Percentiles rank a stretch among this genome's conserved stretches.
phyloP scores from a whole-genome alignment of 2,329 filamentous ascomycete species.

The Hymenoscyphus salicellus region DNA sequence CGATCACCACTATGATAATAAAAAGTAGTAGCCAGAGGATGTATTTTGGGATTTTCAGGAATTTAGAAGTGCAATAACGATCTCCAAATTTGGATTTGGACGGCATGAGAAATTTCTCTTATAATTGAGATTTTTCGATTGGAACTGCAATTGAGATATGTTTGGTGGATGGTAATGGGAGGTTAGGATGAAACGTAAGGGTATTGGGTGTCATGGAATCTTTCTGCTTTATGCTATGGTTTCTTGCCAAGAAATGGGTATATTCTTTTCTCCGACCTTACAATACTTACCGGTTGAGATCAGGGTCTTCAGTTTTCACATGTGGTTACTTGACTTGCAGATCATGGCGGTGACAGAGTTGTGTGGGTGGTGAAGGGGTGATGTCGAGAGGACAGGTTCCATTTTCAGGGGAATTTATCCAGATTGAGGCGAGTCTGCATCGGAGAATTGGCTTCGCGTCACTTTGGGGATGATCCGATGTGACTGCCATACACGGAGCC shows the following conservation, averaged over 20 bases:
- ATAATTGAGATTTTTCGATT: too few species aligned
- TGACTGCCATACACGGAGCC: too few species aligned
- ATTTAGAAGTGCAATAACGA: conserved; percentile 3
- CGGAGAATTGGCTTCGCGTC: too few species aligned
- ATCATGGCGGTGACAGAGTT: too few species aligned
- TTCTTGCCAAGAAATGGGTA: too few species aligned
- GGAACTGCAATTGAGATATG: too few species aligned
- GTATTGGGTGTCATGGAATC: too few species aligned
- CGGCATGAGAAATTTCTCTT: background rate
- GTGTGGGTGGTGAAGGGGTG: background rate
- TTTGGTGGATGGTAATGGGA: too few species aligned
- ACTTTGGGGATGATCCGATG: too few species aligned
- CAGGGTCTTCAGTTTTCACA: background rate
- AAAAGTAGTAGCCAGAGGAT: background rate
- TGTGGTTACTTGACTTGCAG: too few species aligned
- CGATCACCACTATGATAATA: conserved; percentile 12
- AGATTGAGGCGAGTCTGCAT: background rate
- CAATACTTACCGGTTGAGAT: background rate
- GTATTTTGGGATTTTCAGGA: conserved; percentile 5
- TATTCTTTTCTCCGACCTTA: background rate
- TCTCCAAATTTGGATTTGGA: background rate
- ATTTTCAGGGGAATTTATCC: background rate
- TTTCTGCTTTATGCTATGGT: too few species aligned
- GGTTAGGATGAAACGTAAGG: too few species aligned
- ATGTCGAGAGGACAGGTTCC: background rate